Evolutionary conservation across 2,329 filamentous ascomycete species (phyloP).

Genomic region (Trichoderma polysporum): DNA sequence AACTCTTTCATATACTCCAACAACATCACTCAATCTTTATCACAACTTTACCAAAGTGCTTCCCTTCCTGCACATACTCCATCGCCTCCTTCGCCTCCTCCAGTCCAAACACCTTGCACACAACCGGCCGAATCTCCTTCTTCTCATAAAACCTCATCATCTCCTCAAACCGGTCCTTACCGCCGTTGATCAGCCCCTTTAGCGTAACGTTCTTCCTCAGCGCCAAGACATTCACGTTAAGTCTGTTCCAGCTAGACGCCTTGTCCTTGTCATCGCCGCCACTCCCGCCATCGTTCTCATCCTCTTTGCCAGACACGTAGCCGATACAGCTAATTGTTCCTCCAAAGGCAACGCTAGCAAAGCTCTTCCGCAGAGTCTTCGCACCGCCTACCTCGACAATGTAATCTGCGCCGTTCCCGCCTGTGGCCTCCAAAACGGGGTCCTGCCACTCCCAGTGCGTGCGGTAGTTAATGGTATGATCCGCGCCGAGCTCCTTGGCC

Average conservation of each 20-base stretch:
- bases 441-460: conserved; percentile 53
- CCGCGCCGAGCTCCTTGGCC: conserved; percentile 51
- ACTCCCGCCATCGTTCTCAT: conserved; percentile 39
- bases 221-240: conserved; percentile 61
- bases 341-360: conserved; percentile 54
- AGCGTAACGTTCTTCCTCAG: conserved; percentile 47
- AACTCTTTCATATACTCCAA: background rate
- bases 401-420: conserved; percentile 49
- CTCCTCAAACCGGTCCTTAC: conserved; percentile 53
- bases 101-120: conserved; percentile 49
- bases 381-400: conserved; percentile 57
- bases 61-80: conserved; percentile 51
- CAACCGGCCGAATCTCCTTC: conserved; percentile 46
- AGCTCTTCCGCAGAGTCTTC: conserved; percentile 50
- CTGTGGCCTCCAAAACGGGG: conserved; percentile 47
- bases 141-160: conserved; percentile 49
- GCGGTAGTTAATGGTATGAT: conserved; percentile 54
- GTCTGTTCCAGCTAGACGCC: conserved; percentile 40
- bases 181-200: conserved; percentile 61
- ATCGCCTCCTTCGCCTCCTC: conserved; percentile 50
- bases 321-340: conserved; percentile 54
- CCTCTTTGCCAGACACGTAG: conserved; percentile 53
- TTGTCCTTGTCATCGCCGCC: background rate
- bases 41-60: conserved; percentile 59
- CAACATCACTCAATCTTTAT: conserved; percentile 34